Base-by-base conservation (phyloP, 2,329 filamentous ascomycete genomes). In the Talaromyces sp. region DNA sequence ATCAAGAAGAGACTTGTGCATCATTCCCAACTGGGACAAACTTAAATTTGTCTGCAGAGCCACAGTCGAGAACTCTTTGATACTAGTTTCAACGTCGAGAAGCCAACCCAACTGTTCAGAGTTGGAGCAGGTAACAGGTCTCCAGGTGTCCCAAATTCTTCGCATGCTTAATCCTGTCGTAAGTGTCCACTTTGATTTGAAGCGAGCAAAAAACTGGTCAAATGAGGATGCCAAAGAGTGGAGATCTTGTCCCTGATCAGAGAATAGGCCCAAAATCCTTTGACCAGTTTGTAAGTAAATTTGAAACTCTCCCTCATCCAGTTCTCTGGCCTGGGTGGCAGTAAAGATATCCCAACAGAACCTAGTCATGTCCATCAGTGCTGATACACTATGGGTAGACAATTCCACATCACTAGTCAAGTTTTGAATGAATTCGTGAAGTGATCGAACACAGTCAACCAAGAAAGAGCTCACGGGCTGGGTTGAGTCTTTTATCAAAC, bases 111-210 rank as follows among this genome's bases (percentile, higher is more conserved):
- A 61, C 59, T 76, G 73, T 7, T 65, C 63, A 57, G 70, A 65
- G 27, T 70, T 72, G 17, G 69, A 66, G 50, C 83, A 77, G 3
- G 81, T 83, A 11, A 69, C 69, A 32, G 92, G 90, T 58, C 89
- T 84, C 68, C 96, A 84, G 1, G 79, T 69, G 49, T 84, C 83
- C 93, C 93, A 96, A 5, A 96, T 80, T 9, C 78, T 73, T 69
- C 95, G 89, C 89, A 96, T 95, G 65, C 86, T 88, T 13, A 92
- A 78, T 0, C 91, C 92, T 2, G 89, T 92, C 0, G 81, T 86
- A 14, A 96, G 77, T 59, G 86, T 86, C 77, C 92, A 93, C 1
- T 85, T 86, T 17, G 85, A 82, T 26, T 84, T 81, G 69, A 96
- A 93, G 55, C 81, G 81, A 43, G 77, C 77, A 50, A 82, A 74